A percentile compares a stretch with the other conserved stretches of the same genome.
These are phyloP conservation scores for Andrographis paniculata DNA, from an alignment of 305 asterid species.

Conservation along the genomic window DNA sequence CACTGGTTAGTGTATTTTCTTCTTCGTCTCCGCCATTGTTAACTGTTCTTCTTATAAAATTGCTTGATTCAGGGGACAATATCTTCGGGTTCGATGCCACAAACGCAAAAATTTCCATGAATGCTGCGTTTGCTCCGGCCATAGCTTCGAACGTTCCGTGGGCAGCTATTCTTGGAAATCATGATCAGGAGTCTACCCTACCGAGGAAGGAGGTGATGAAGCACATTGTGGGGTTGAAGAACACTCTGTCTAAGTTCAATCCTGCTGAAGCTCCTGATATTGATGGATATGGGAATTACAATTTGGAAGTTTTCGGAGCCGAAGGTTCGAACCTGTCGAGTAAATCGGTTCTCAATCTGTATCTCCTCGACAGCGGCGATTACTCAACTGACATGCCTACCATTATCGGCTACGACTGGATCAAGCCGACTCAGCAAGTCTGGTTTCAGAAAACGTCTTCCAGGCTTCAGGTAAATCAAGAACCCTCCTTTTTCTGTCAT, in stretches of 20 bases:
- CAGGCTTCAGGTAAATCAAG: conserved; percentile 54
- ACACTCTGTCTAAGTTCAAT: conserved; percentile 64
- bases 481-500: background rate
- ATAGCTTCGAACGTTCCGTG: conserved; percentile 62
- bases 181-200: conserved; percentile 79
- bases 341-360: conserved; percentile 77
- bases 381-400: conserved; percentile 76
- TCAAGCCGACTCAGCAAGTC: conserved; percentile 79
- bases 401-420: conserved; percentile 91
- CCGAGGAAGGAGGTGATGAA: conserved; percentile 80
- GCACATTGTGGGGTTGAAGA: conserved; percentile 58
- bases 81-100: conserved; percentile 70
- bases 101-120: conserved; percentile 64
- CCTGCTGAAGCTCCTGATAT: conserved; percentile 42
- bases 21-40: background rate
- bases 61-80: conserved; percentile 59
- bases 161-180: conserved; percentile 97
- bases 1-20: conserved; percentile 37
- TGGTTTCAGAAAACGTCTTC: conserved; percentile 79
- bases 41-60: background rate
- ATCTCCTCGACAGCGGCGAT: conserved; percentile 88
- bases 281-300: conserved; percentile 93
- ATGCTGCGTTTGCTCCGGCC: conserved; percentile 84
- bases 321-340: conserved; percentile 44
- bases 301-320: conserved; percentile 72